Base-by-base conservation (phyloP, 2,329 filamentous ascomycete species). In the Lasiodiplodia sp. region DNA sequence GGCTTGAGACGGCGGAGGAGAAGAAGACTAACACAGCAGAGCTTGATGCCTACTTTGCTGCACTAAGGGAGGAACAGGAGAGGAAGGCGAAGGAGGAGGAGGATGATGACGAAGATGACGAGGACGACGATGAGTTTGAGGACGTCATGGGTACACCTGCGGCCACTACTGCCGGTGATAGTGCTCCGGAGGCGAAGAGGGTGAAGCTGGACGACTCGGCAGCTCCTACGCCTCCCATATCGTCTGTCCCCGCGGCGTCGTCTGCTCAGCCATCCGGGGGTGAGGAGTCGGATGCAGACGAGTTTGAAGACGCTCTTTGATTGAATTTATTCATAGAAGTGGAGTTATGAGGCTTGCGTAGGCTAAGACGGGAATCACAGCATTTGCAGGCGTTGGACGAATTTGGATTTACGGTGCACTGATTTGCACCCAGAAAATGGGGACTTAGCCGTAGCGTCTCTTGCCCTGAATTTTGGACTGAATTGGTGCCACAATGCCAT, bases 41-140 rank as follows among this genome's bases (percentile, higher is more conserved):
- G 82, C 85, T 93, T 70, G 89, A 90, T 68, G 87, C 88, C 66
- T 88, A 91, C 68, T 93, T 92, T 76, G 87, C 87, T 47, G 86
- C 86, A 69, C 83, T 93, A 21, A 89, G 89, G 72, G 86, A 85
- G 5, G 87, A 89, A 70, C 86, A 90, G 77, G 83, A 77, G 63
- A 75, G 80, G 56, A 74, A 80, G 56, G 78, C 78, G 16, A 76
- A 78, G 53, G 76, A 86, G 81, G 73, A 79, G 18, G 76, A 83
- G 18, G 81, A 84, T 47, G 83, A 83, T 10, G 82, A 84, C 47
- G 84, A 87, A 34, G 85, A 84, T n/a, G 83, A 82, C 52, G 82
- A 84, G 18, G 84, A 85, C 66, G 82, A 82, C 1, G 83, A 84
- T 28, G 77, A 78, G 56, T 77, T 77, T 40, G 79, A 80, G 66